Evolutionary conservation across 1,284 basidiomycete genomes (phyloP).

Genomic region (Trichosporon ovoides): DNA sequence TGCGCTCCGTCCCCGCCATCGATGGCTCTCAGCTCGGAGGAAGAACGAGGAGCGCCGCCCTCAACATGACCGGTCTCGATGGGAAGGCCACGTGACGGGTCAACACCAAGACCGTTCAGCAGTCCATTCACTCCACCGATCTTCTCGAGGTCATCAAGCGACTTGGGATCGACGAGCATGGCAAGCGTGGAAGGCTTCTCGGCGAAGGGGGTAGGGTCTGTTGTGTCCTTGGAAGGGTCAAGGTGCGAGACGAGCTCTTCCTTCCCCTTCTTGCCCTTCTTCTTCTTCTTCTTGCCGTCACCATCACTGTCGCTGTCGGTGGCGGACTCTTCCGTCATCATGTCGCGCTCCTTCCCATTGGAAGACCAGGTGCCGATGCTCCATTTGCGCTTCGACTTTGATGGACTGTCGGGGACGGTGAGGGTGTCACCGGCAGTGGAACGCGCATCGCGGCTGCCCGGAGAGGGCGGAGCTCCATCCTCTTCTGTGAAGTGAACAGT

Average conservation of each 20-base stretch:
- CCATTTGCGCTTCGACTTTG: constrained; percentile 27
- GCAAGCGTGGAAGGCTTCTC: constrained; percentile 74
- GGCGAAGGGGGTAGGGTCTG: constrained; percentile 64
- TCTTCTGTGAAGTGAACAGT: constrained; percentile 41
- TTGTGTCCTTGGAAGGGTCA: constrained; percentile 55
- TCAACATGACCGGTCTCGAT: constrained; percentile 19
- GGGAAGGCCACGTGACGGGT: constrained; percentile 56
- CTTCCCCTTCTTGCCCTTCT: constrained; percentile 18
- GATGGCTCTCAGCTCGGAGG: constrained; percentile 17
- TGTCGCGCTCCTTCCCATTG: constrained; percentile 14
- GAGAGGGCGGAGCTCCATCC: constrained; percentile 25
- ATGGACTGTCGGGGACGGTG: not conserved
- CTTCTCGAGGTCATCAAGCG: constrained; percentile 59
- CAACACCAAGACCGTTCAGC: constrained; percentile 68
- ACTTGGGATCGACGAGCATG: constrained; percentile 74
- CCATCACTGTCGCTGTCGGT: not conserved
- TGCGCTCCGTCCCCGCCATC: constrained; percentile 50
- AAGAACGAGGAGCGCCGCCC: constrained; percentile 23
- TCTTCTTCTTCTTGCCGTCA: constrained; percentile 15
- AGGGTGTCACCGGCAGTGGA: not conserved
- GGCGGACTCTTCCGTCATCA: constrained; percentile 3
- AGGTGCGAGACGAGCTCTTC: constrained; percentile 40
- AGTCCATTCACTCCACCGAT: constrained; percentile 72
- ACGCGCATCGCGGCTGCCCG: constrained; percentile 57
- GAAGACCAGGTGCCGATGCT: constrained; percentile 35